Evolutionary conservation across 1,284 basidiomycete species (phyloP).

Genomic region (Fomitopsis palustris): DNA sequence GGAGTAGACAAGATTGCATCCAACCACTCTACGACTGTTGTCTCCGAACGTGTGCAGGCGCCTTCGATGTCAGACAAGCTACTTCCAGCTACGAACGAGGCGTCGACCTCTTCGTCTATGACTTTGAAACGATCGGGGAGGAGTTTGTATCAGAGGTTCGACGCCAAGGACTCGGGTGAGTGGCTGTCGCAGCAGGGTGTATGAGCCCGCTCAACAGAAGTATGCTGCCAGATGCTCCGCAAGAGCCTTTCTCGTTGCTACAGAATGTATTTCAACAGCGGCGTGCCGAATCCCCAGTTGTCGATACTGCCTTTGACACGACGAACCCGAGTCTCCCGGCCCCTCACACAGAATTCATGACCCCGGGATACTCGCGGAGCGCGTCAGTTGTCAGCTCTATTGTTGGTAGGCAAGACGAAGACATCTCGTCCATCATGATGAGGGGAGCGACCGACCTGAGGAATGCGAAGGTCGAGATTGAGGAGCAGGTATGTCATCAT

Average conservation of each 20-base stretch:
- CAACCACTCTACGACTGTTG: background rate
- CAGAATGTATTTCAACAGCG: background rate
- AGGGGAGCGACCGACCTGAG: constrained; percentile 27
- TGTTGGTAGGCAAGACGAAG: constrained; percentile 22
- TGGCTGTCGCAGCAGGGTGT: background rate
- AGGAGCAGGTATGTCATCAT: constrained; percentile 22
- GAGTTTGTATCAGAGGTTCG: constrained; percentile 22
- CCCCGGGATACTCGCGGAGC: constrained; percentile 18
- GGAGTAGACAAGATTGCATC: background rate
- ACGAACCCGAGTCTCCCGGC: background rate
- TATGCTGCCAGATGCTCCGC: background rate
- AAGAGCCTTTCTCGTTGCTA: background rate
- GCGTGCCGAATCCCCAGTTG: background rate
- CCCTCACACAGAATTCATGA: background rate
- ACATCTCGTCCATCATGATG: constrained; percentile 30
- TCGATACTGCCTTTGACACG: background rate
- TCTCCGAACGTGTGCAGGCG: background rate
- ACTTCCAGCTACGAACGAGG: too few relatives aligned
- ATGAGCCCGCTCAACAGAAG: background rate
- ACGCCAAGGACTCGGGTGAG: constrained; percentile 7
- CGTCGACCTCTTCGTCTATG: background rate
- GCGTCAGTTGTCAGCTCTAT: constrained; percentile 24
- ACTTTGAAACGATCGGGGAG: constrained; percentile 10
- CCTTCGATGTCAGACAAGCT: background rate
- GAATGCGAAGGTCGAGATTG: constrained; percentile 25